Base-by-base conservation (phyloP, 768 basidiomycete species). In the Boletus tylopilopsis region DNA sequence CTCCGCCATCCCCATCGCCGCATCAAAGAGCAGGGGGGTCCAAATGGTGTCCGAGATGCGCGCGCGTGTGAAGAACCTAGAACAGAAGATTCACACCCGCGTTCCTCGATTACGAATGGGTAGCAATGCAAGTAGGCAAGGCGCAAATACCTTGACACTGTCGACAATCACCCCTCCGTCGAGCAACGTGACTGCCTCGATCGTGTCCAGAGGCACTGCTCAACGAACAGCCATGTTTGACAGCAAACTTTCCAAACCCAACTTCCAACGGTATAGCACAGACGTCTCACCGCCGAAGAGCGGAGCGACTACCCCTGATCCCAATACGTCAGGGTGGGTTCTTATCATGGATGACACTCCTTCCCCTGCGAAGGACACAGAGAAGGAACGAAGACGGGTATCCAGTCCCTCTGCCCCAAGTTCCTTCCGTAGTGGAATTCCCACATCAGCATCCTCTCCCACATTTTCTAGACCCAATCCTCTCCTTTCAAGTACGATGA, bases 1-100 rank as follows among this genome's bases (percentile, higher is more conserved):
- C 9, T 57, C 64, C 7, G 59, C 52, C 41, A 64, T 71, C 34
- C 64, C 66, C 8, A 57, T 75, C 46, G 77, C 78, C 4, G 69
- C 79, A 12, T 77, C 87, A 5, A 87, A 76, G 72, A 90, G 79
- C 64, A 87, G 83, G 64, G 90, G 90, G 23, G 88, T 91, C 4
- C 90, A 93, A 62, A 93, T 94, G 91, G 89, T 92, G 6, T 86
- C 87, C 21, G 91, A 93, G 64, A 90, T 94, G 86, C 81, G 91
- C 35, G 89, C 88, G 33, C 78, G 87, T 44, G 90, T 93, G 25
- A 82, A 76, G 62, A 87, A 84, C 57, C 69, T 93, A 33, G 88
- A 92, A 60, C 88, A 90, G 69, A 89, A 87, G 68, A 87, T 93
- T 38, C 88, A 91, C 60, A 90, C 88, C 37, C 86, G 87, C 37